Evolutionary conservation across 2,329 filamentous ascomycete genomes (phyloP).

Genomic region (Fusarium sp.): DNA sequence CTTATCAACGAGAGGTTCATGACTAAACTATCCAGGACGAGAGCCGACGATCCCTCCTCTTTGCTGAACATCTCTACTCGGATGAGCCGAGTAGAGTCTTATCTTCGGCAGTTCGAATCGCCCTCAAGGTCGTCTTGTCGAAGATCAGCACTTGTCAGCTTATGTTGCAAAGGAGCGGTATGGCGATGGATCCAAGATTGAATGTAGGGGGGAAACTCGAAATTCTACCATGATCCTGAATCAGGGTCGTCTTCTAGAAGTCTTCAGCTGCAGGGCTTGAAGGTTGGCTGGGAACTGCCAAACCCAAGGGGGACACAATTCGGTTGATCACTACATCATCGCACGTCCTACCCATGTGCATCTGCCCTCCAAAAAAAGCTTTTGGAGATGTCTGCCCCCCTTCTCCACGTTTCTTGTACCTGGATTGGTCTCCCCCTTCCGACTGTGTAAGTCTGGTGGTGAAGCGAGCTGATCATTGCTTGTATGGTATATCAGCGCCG

Average conservation of each 20-base stretch:
- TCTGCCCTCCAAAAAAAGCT: constrained; percentile 29
- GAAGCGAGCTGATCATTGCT: constrained; percentile 39
- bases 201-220: neutral
- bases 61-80: neutral
- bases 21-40: neutral
- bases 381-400: constrained; percentile 31
- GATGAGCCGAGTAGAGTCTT: constrained; percentile 3
- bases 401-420: constrained; percentile 31
- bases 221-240: constrained; percentile 12
- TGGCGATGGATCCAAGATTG: neutral
- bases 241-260: constrained; percentile 41
- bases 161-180: constrained; percentile 9
- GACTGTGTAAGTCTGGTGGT: constrained; percentile 24
- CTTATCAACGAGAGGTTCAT: neutral
- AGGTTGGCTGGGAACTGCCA: constrained; percentile 32
- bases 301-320: constrained; percentile 34
- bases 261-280: constrained; percentile 30
- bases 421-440: constrained; percentile 15
- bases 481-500: constrained; percentile 26
- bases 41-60: constrained; percentile 18
- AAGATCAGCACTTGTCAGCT: constrained; percentile 6
- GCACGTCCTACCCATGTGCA: constrained; percentile 38
- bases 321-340: constrained; percentile 43
- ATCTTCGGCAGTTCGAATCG: constrained; percentile 9
- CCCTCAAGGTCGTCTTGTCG: neutral